Evolutionary conservation across 192 early-diverging fungal genomes (phyloP).

Genomic region (Chytriomyces confervae): DNA sequence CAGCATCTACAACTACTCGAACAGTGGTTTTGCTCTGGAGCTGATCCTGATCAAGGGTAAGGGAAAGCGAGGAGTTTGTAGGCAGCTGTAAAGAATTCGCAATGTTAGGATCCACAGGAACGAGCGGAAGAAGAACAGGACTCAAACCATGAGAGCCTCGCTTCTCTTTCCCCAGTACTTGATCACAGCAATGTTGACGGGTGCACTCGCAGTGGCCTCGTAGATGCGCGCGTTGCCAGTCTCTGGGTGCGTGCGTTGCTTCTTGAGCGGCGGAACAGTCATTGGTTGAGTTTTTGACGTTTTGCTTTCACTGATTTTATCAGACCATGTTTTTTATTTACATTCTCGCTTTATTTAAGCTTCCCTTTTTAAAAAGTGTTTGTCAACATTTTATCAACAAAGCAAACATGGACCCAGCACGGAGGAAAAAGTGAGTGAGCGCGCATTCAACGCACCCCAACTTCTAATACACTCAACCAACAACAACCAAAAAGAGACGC

Average conservation of each 20-base stretch:
- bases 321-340: too few relatives aligned
- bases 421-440: background rate
- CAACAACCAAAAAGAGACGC: conserved; percentile 12
- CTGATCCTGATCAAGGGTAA: conserved; percentile 95
- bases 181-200: conserved; percentile 99
- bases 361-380: background rate
- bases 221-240: background rate
- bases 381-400: background rate
- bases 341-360: too few relatives aligned
- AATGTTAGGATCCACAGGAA: too few relatives aligned
- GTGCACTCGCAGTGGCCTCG: conserved; percentile 88
- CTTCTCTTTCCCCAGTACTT: conserved; percentile 99
- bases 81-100: conserved; percentile 60
- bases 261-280: background rate
- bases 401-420: background rate
- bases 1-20: conserved; percentile 52
- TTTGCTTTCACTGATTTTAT: too few relatives aligned
- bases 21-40: conserved; percentile 95
- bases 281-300: background rate
- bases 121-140: too few relatives aligned
- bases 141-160: conserved; percentile 67
- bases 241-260: too few relatives aligned
- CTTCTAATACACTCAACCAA: background rate
- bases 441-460: too few relatives aligned
- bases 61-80: conserved; percentile 96